Conservation (phyloP, 2,329 filamentous ascomycete genomes). For the Simplicillium sp. region DNA sequence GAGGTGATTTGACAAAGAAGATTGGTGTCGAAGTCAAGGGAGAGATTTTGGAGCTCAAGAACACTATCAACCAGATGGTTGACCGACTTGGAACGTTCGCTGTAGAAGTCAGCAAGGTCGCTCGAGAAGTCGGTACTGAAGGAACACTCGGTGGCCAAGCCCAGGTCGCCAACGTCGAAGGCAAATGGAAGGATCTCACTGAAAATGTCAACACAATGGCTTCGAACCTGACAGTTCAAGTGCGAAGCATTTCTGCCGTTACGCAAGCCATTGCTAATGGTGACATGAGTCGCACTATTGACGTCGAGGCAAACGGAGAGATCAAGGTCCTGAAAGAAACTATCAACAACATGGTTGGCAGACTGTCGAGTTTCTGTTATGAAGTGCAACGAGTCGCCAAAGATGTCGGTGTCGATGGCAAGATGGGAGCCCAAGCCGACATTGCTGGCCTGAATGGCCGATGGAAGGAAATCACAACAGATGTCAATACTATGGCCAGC, state of each 20-base stretch:
- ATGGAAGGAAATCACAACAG: constrained; percentile 97
- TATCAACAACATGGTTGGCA: constrained; percentile 97
- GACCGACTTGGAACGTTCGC: constrained; percentile 93
- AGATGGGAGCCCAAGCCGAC: constrained; percentile 96
- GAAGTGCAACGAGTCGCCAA: constrained; percentile 93
- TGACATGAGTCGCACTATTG: constrained; percentile 92
- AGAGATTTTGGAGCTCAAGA: constrained; percentile 91
- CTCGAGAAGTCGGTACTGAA: constrained; percentile 92
- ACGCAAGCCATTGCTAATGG: constrained; percentile 93
- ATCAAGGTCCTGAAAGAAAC: constrained; percentile 91
- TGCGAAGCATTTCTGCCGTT: constrained; percentile 79
- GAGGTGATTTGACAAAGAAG: constrained; percentile 90
- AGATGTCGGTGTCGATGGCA: constrained; percentile 94
- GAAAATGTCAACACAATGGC: constrained; percentile 78
- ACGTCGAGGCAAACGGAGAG: constrained; percentile 90
- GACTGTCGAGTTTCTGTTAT: constrained; percentile 90
- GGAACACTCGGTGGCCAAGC: constrained; percentile 90
- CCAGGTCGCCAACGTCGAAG: constrained; percentile 87
- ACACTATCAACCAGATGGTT: constrained; percentile 98
- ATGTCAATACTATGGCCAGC: constrained; percentile 87
- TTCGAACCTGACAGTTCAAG: constrained; percentile 57
- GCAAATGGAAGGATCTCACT: constrained; percentile 96
- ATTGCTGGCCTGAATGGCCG: constrained; percentile 85
- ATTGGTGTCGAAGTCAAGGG: constrained; percentile 89
- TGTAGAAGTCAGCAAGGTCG: constrained; percentile 91